These are phyloP conservation scores for Antrodiella citrinella DNA, from an alignment of 768 basidiomycete species.

Conservation along the genomic window DNA sequence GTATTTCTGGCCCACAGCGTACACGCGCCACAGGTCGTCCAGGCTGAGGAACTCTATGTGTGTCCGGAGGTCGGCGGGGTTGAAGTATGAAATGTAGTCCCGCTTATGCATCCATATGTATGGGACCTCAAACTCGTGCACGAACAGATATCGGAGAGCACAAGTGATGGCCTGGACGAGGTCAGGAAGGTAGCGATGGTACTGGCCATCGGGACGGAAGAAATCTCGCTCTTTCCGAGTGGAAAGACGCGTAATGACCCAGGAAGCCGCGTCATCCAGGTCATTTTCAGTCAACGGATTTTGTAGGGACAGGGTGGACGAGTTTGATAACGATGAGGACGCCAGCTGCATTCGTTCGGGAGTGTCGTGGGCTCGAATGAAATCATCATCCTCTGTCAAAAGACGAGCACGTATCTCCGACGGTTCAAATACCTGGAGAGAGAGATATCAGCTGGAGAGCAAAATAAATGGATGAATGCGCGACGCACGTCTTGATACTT, in stretches of 20 bases:
- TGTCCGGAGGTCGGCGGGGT: constrained; percentile 52
- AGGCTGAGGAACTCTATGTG: constrained; percentile 65
- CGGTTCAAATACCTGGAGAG: constrained; percentile 86
- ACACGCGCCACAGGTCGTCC: constrained; percentile 87
- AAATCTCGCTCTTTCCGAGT: constrained; percentile 61
- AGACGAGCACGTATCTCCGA: constrained; percentile 86
- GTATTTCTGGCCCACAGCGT: constrained; percentile 82
- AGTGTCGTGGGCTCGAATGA: constrained; percentile 82
- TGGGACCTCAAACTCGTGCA: constrained; percentile 88
- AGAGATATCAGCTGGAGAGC: constrained; percentile 7
- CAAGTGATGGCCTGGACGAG: constrained; percentile 75
- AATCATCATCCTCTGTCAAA: constrained; percentile 89
- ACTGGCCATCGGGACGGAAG: constrained; percentile 57
- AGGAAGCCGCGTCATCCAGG: constrained; percentile 72
- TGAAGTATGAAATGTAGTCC: constrained; percentile 83
- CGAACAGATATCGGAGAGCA: constrained; percentile 75
- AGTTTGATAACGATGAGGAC: constrained; percentile 71
- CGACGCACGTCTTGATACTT: constrained; percentile 74
- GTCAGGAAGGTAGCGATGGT: constrained; percentile 50
- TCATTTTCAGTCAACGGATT: constrained; percentile 64
- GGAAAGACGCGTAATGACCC: constrained; percentile 82
- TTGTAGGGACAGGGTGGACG: constrained; percentile 52
- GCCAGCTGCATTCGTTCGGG: constrained; percentile 95
- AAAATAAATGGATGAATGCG: constrained; percentile 6
- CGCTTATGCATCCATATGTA: constrained; percentile 92